These are phyloP conservation scores for Boletellus sp. DNA, from an alignment of 768 basidiomycete genomes.

Conservation along the genomic window DNA sequence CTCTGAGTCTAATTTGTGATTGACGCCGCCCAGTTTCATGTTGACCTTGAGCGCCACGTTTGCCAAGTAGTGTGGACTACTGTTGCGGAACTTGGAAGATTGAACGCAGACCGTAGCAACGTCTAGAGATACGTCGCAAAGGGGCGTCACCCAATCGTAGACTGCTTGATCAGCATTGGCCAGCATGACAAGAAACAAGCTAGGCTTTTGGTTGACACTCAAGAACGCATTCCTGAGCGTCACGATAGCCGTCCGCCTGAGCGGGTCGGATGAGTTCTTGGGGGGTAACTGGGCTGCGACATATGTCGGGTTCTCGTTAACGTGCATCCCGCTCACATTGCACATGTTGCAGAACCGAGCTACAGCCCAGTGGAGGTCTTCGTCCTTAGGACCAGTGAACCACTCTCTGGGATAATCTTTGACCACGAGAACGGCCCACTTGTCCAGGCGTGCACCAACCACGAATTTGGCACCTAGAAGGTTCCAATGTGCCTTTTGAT, in stretches of 20 bases:
- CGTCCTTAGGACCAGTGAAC: constrained; percentile 48
- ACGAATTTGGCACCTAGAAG: constrained; percentile 50
- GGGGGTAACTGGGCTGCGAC: constrained; percentile 42
- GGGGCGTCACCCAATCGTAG: constrained; percentile 42
- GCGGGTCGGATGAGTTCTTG: constrained; percentile 45
- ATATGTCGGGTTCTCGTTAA: constrained; percentile 38
- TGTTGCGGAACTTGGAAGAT: constrained; percentile 54
- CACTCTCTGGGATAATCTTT: constrained; percentile 47
- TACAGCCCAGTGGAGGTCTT: constrained; percentile 41
- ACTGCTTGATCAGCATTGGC: constrained; percentile 39
- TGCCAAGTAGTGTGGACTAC: constrained; percentile 38
- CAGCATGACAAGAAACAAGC: constrained; percentile 39
- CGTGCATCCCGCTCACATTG: constrained; percentile 51
- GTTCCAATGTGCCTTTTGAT: constrained; percentile 42
- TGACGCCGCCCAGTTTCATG: constrained; percentile 47
- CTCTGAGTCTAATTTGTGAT: constrained; percentile 35
- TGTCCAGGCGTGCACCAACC: constrained; percentile 46
- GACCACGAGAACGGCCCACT: constrained; percentile 67
- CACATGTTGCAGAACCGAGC: constrained; percentile 58
- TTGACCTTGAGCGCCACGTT: constrained; percentile 48
- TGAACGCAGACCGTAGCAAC: constrained; percentile 65
- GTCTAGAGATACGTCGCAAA: constrained; percentile 42
- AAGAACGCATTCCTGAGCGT: constrained; percentile 38
- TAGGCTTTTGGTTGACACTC: constrained; percentile 31
- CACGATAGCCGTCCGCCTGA: constrained; percentile 42